Evolutionary conservation across 768 basidiomycete species (phyloP), one percentile per base, ranked within the genome.

Genomic region (Rhodotorula graminis): DNA sequence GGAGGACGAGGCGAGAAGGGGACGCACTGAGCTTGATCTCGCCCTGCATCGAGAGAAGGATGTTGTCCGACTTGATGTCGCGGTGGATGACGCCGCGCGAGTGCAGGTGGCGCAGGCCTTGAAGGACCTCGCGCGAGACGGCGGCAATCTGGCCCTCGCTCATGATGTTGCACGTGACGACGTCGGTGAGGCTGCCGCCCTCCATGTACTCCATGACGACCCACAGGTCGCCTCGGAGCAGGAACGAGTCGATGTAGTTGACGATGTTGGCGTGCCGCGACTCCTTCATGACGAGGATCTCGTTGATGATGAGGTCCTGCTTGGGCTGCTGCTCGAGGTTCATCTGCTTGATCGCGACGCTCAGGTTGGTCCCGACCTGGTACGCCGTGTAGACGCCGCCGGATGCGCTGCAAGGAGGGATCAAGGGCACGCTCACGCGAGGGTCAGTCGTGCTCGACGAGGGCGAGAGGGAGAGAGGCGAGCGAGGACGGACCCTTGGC

Each of bases 311-410:
- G 62, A 99, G 85, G 80, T 98, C 95, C 82, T 98, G 97, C 86
- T 98, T 98, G 55, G 96, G 96, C 79, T 98, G 96, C 83, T 98
- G 96, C 82, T 98, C 94, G 44, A 99, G 86, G 84, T 99, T 96
- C 96, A 98, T 99, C 82, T 98, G 95, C 82, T 99, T 99, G 86
- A 99, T 99, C 55, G 96, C 96, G 47, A 98, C 96, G 19, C 88
- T 90, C 46, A 91, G 78, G 81, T 96, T 95, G 44, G 91, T 93
- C 55, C 94, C 93, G 73, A 95, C 90, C 83, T 98, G 94, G 80
- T 96, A 96, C 25, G 95, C 95, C 21, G 94, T 97, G 82, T 96
- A 99, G 4, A 98, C 96, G 76, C 95, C 95, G 53, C 96, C 95
- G 29, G 92, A 95, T 25, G 96, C 95, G 70, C 93, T 94, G 80